Base-by-base conservation (phyloP, 371 early-diverging fungal genomes). In the Apophysomyces ossiformis region DNA sequence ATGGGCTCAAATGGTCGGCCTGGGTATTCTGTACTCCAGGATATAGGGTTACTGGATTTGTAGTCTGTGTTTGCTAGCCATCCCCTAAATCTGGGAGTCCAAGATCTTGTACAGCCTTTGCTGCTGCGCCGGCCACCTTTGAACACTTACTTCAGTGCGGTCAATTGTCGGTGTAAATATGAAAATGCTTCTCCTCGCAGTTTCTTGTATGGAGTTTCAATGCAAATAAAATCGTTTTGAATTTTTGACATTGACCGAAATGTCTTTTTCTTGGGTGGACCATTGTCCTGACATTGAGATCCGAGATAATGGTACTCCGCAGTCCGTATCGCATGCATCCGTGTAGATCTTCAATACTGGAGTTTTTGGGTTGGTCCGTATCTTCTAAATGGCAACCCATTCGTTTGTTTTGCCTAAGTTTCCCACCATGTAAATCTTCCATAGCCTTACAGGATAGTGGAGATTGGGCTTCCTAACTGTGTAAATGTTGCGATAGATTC, bases 211-310 rank as follows among this genome's bases (percentile, higher is more conserved):
- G 65, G 9, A 38, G 62, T 57, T 44, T 37, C 8, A 69, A 15
- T 5, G 67, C 76, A 64, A 65, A 72, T 7, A 37, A 57, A 2
- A 70, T 50, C 12, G 65, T 66, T 38, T 37, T 60, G 58, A 76
- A 45, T 56, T 76, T 71, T 37, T 6, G 3, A 76, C 69, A 37
- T 72, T 76, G 54, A 70, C 70, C 7, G 70, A 70, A 6, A 4
- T 1, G 39, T 57, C 46, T 56, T 58, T 46, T 46, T 69, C 68
- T 15, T 61, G 15, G 12, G 46, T 5, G 3, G 26, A 65, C 77
- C 77, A 77, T 32, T 62, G 64, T 0, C 71, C 71, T 1, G 60
- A 43, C 15, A 64, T 69, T 12, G 62, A 1, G 13, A 63, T 13
- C 5, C 7, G 1, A 11, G 12, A 7, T 1, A 58, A 65, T 7